These are phyloP conservation scores for Cystobasidium onofrii DNA, from an alignment of 768 basidiomycete species.

Conservation along the genomic window DNA sequence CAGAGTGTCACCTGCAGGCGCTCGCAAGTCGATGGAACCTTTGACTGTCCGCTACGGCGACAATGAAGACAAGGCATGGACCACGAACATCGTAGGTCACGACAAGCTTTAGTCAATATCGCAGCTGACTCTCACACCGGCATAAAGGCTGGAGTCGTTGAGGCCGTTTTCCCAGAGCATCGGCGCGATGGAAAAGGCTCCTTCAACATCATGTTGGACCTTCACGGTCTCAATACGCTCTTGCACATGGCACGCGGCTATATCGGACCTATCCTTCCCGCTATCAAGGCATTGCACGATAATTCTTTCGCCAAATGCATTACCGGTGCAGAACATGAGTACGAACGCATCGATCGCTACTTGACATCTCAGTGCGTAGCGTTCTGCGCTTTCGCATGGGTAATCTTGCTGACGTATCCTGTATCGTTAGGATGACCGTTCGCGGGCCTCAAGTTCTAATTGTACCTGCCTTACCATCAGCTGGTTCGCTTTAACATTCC, in stretches of 20 bases:
- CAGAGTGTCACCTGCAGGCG: conserved; percentile 27
- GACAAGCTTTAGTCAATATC: background rate
- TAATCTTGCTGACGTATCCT: background rate
- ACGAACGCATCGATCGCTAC: background rate
- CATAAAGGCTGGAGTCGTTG: conserved; percentile 21
- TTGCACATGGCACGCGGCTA: background rate
- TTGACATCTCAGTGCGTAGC: background rate
- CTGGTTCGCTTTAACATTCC: background rate
- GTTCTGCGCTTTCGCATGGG: background rate
- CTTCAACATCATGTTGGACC: conserved; percentile 31
- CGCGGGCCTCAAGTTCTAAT: background rate
- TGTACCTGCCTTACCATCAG: background rate
- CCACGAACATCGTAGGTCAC: background rate
- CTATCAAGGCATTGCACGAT: conserved; percentile 25
- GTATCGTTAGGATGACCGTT: background rate
- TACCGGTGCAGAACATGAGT: conserved; percentile 1
- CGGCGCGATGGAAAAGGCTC: conserved; percentile 23
- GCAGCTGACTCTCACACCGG: no score
- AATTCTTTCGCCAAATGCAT: background rate
- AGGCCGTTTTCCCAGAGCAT: conserved; percentile 33
- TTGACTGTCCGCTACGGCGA: conserved; percentile 35
- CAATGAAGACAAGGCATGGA: conserved; percentile 26
- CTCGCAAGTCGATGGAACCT: conserved; percentile 28
- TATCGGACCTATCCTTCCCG: background rate
- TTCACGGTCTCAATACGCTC: conserved; percentile 34